Base-by-base conservation (phyloP, 768 basidiomycete genomes). In the Suillus lakei region DNA sequence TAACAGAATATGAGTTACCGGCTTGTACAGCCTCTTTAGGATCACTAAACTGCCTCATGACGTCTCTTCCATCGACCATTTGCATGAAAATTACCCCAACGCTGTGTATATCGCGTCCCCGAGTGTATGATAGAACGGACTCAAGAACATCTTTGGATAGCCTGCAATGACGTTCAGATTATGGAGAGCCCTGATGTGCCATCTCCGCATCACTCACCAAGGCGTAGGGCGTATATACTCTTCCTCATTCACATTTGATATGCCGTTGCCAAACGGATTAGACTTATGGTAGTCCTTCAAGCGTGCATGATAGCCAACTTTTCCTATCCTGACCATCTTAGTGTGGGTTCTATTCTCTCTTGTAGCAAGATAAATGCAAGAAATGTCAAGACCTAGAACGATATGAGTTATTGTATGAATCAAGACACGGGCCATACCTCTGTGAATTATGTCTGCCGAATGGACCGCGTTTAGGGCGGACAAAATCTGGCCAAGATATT, bases 281-380 rank as follows among this genome's bases (percentile, higher is more conserved):
- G 96, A 97, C 21, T 88, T 83, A 71, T 97, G 91, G 38, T 96
- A 79, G 72, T 97, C 95, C 30, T 90, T 80, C 38, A 98, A 81
- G 1, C 85, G 85, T 6, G 88, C 87, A 68, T 90, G 84, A 73
- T 90, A 98, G 18, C 83, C 86, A 3, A 88, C 88, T 68, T 89
- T 89, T 23, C 88, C 85, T 4, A 98, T 77, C 73, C 95, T 96
- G 72, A 94, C 83, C 23, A 85, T 78, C 68, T 91, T 92, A 12
- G 86, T 78, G 38, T 85, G 85, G 6, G 83, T 78, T 1, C 79
- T 79, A 56, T 82, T 81, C 62, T 84, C 82, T n/a, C 81, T 79
- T 3, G 83, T 79, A 0, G 82, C 82, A 21, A 95, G 82, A 4
- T 88, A 90, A 59, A 93, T 84, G 64, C 85, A 86, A 3, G 83